A percentile compares a stretch with the other conserved stretches of the same genome.
phyloP scores from a whole-genome alignment of 2,329 filamentous ascomycete species.

The Fonsecaea multimorphosa region DNA sequence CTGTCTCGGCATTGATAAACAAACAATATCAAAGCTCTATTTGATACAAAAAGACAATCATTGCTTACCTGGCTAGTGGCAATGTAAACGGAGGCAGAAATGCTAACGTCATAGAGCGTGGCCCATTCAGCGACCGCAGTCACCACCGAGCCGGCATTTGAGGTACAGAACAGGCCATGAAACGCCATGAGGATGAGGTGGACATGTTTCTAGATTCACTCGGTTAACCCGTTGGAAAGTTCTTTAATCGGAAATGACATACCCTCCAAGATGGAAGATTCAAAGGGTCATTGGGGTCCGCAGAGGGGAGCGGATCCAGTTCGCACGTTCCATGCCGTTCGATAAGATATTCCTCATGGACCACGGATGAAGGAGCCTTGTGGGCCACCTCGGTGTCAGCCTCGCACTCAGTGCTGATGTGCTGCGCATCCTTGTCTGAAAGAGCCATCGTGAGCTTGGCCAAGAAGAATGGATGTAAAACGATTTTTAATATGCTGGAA shows the following conservation, averaged over 20 bases:
- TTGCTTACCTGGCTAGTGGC: conserved; percentile 7
- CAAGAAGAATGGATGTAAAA: no score
- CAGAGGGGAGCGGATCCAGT: conserved; percentile 6
- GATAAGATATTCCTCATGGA: conserved; percentile 1
- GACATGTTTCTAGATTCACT: neutral
- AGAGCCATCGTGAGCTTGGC: no score
- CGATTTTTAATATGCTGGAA: no score
- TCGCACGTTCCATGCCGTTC: conserved; percentile 6
- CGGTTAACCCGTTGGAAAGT: neutral
- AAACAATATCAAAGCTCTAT: no score
- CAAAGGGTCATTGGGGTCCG: conserved; percentile 1
- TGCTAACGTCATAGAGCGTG: neutral
- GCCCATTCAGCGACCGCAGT: neutral
- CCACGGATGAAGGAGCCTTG: no score
- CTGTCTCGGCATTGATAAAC: no score
- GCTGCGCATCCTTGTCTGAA: no score
- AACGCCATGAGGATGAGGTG: conserved; percentile 6
- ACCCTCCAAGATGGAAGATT: conserved; percentile 6
- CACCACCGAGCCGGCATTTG: neutral
- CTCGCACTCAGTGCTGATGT: no score
- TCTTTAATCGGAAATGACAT: neutral
- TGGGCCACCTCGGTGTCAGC: no score
- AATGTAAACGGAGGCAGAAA: neutral
- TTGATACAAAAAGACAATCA: no score
- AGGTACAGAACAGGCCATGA: neutral